Evolutionary conservation across 305 asterid genomes (phyloP), one percentile per base, ranked within the genome.

Genomic region (Nicotiana rustica): DNA sequence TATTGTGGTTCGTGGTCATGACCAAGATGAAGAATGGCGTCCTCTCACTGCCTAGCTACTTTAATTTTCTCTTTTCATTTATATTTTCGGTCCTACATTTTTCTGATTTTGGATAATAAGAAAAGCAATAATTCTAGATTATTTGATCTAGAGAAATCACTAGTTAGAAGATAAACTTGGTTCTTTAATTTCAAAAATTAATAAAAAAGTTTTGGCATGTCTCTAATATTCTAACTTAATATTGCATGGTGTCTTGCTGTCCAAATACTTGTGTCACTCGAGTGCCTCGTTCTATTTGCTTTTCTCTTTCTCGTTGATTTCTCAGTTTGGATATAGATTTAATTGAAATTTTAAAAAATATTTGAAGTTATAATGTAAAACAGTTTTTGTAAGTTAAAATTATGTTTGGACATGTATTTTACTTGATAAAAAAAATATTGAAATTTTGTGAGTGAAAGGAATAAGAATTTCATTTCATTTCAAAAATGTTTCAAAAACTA

Each of bases 1-100:
- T 31, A 86, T 82, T 61, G 78, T 83, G 38, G 88, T 84, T 21
- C 84, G 80, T 67, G 85, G 76, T 47, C 35, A 44, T 13, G 55
- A 82, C 4, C 76, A 56, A 6, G 83, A 87, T 52, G 85, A 79
- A 49, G 86, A 82, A 55, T 67, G 86, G 86, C 84, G 84, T 76
- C 85, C 88, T 70, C 84, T 81, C 5, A 81, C 71, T 57, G 85
- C 81, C 3, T 87, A 83, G 70, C 12, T 13, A 52, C 21, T 5
- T 56, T 21, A 49, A 33, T 5, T 36, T 17, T 36, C 19, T 14
- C 7, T 73, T 47, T 73, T 73, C 4, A 13, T 12, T 71, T 47
- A 1, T 10, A 10, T 18, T 5, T 66, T 41, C 10, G 8, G 14
- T 6, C 29, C 31, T 21, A 17, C 1, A 2, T 19, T 55, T 19